These are phyloP conservation scores for Cladosporium velox DNA, from an alignment of 2,329 filamentous ascomycete species.

Conservation along the genomic window DNA sequence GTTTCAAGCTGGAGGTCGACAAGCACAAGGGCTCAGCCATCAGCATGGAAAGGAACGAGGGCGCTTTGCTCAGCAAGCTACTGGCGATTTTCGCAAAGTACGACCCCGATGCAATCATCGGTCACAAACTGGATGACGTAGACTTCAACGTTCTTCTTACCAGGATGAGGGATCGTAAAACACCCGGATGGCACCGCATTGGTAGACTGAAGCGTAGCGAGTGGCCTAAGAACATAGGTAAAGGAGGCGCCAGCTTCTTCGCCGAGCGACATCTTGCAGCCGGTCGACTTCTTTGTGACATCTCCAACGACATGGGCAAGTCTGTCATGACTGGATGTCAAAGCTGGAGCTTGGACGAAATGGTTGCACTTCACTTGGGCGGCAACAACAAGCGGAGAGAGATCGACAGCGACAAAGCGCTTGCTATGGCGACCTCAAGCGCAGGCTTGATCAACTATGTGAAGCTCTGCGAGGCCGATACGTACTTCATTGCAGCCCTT, in stretches of 20 bases:
- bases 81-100: conserved; percentile 82
- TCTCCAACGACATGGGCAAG: conserved; percentile 95
- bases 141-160: conserved; percentile 90
- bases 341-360: conserved; percentile 96
- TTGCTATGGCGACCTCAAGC: conserved; percentile 78
- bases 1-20: conserved; percentile 77
- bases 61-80: conserved; percentile 83
- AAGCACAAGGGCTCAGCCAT: conserved; percentile 71
- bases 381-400: conserved; percentile 74
- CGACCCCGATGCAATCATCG: conserved; percentile 91
- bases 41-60: conserved; percentile 79
- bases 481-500: conserved; percentile 90
- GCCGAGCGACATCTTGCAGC: conserved; percentile 87
- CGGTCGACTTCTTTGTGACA: conserved; percentile 86
- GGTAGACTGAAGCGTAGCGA: conserved; percentile 78
- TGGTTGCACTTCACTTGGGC: conserved; percentile 87
- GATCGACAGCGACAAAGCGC: conserved; percentile 80
- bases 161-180: conserved; percentile 85
- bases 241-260: conserved; percentile 86
- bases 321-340: conserved; percentile 97
- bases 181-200: conserved; percentile 90
- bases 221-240: conserved; percentile 87
- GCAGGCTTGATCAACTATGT: conserved; percentile 91
- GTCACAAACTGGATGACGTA: conserved; percentile 94
- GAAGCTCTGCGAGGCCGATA: conserved; percentile 91